A percentile compares a stretch with the other conserved stretches of the same genome.
Conservation (phyloP, 2,329 filamentous ascomycete species). For the Ophiostoma sp. region DNA sequence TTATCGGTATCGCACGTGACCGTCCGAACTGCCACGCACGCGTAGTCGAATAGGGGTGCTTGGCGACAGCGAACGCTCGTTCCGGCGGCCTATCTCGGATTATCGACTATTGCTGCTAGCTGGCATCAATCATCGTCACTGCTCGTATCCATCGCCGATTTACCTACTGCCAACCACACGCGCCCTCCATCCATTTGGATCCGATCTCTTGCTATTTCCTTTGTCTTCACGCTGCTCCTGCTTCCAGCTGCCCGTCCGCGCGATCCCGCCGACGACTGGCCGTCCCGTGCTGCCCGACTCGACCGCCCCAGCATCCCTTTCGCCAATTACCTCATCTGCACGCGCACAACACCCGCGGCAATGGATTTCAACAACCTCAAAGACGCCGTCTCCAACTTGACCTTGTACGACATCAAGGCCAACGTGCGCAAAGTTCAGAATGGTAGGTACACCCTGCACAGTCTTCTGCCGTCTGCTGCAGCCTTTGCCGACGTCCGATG, state of each 20-base stretch:
- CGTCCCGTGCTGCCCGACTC: background rate
- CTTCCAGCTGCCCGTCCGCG: background rate
- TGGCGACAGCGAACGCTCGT: background rate
- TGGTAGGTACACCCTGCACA: constrained; percentile 51
- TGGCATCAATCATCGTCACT: constrained; percentile 6
- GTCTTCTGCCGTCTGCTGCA: constrained; percentile 25
- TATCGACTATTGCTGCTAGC: constrained; percentile 3
- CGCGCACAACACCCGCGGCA: background rate
- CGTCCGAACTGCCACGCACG: background rate
- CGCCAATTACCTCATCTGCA: constrained; percentile 8
- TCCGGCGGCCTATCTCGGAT: constrained; percentile 9
- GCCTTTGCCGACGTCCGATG: background rate
- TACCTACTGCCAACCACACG: background rate
- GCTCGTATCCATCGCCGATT: background rate
- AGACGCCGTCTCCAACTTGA: constrained; percentile 84
- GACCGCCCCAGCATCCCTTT: constrained; percentile 3
- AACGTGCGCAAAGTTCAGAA: constrained; percentile 94
- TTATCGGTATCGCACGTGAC: background rate
- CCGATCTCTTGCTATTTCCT: background rate
- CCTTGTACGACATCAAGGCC: constrained; percentile 91
- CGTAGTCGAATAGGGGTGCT: background rate
- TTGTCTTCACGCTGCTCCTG: background rate
- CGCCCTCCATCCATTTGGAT: background rate
- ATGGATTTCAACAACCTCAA: constrained; percentile 87
- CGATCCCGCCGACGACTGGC: background rate